Evolutionary conservation across 352 stramenopile genomes (phyloP).

Genomic region (Ophiocytium majus): DNA sequence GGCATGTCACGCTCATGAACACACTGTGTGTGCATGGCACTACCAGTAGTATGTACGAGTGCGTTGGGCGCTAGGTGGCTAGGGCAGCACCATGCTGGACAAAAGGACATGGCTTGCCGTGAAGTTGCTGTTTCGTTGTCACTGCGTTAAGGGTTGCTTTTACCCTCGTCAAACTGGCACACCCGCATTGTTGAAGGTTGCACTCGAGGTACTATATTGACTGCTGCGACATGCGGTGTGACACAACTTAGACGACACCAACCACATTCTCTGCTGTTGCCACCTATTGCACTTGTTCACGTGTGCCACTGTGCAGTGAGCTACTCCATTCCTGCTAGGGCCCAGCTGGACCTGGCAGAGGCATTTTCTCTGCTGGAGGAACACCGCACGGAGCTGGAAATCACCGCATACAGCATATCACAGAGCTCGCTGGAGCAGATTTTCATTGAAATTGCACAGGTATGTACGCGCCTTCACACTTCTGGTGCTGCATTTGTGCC

Average conservation of each 20-base stretch:
- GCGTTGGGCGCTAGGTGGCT: not conserved
- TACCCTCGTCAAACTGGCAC: not conserved
- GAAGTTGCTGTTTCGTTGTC: not conserved
- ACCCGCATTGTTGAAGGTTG: not conserved
- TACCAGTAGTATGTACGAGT: not conserved
- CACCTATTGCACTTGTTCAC: slow-evolving; percentile 35
- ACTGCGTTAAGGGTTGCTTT: not conserved
- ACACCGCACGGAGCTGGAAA: slow-evolving; percentile 34
- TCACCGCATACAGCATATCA: slow-evolving; percentile 42
- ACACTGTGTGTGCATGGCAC: not conserved
- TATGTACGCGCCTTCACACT: too few relatives aligned
- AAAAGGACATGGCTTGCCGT: not conserved
- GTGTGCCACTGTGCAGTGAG: slow-evolving; percentile 41
- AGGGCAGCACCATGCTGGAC: too few relatives aligned
- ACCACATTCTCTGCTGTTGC: not conserved
- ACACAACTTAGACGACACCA: not conserved
- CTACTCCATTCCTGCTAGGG: slow-evolving; percentile 39
- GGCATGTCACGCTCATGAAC: not conserved
- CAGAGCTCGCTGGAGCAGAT: slow-evolving; percentile 52
- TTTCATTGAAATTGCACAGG: slow-evolving; percentile 52
- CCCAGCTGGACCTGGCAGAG: slow-evolving; percentile 38
- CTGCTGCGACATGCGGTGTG: not conserved
- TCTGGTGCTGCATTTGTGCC: too few relatives aligned
- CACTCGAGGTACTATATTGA: not conserved
- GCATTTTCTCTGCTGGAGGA: slow-evolving; percentile 50